Conservation (phyloP, 2,329 filamentous ascomycete genomes). For the Domatiomyces globalis region DNA sequence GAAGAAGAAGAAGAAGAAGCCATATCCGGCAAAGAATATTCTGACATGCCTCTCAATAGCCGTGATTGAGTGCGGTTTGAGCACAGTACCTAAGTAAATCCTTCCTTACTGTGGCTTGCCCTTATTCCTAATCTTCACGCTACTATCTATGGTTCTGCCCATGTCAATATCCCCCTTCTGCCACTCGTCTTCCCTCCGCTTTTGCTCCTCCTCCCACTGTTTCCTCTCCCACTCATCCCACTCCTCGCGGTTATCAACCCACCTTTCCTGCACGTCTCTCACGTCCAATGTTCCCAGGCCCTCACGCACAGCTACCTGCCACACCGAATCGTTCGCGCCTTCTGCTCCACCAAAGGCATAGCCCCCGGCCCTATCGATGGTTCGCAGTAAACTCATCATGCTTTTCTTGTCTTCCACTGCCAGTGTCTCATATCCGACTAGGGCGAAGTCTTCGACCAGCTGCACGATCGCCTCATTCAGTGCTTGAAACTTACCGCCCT, state of each 20-base stretch:
- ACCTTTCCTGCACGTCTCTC: constrained; percentile 84
- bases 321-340: constrained; percentile 89
- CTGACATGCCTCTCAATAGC: not conserved
- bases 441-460: constrained; percentile 74
- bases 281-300: constrained; percentile 59
- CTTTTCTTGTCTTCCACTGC: constrained; percentile 94
- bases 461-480: constrained; percentile 78
- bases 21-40: not conserved
- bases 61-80: no score
- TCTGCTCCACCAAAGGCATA: constrained; percentile 87
- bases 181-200: constrained; percentile 29
- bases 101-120: not conserved
- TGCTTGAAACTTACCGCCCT: constrained; percentile 58
- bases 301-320: constrained; percentile 83
- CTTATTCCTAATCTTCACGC: constrained; percentile 46
- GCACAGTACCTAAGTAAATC: no score
- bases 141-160: constrained; percentile 43
- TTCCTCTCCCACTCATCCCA: constrained; percentile 68
- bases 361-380: constrained; percentile 81
- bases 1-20: not conserved
- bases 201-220: constrained; percentile 61
- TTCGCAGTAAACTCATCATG: constrained; percentile 81
- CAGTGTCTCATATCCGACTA: constrained; percentile 84
- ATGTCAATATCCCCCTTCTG: constrained; percentile 17
- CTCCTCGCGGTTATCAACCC: constrained; percentile 80